A percentile compares a stretch with the other conserved stretches of the same genome.
phyloP scores from a whole-genome alignment of 139 green algal species.

The Chlamydomonas urium region DNA sequence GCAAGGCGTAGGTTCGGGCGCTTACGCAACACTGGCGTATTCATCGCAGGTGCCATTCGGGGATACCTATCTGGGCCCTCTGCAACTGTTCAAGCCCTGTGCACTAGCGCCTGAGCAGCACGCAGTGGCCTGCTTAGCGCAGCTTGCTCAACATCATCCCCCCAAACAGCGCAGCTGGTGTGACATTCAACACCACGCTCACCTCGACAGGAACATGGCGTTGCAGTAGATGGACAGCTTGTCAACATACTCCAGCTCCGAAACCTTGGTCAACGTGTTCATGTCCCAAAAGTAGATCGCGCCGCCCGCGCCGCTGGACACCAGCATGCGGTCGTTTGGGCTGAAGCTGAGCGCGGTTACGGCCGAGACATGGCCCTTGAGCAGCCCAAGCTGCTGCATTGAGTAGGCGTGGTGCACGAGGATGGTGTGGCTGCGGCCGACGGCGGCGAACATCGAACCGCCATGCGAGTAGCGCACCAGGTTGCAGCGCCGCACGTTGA shows the following conservation, averaged over 20 bases:
- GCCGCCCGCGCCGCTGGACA: constrained; percentile 41
- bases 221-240: constrained; percentile 9
- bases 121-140: no score
- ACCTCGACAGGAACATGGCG: neutral
- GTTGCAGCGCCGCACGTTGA: constrained; percentile 41
- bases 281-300: constrained; percentile 28
- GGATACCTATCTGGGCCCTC: no score
- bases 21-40: no score
- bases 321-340: constrained; percentile 39
- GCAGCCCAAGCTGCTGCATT: constrained; percentile 12
- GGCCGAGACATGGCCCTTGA: constrained; percentile 44
- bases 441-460: constrained; percentile 43
- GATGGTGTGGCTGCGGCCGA: constrained; percentile 47
- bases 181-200: no score
- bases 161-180: no score
- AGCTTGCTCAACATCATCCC: no score
- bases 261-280: neutral
- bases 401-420: constrained; percentile 25
- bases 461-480: constrained; percentile 44
- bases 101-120: no score
- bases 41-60: no score
- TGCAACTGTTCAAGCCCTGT: no score
- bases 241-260: constrained; percentile 6
- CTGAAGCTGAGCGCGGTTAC: constrained; percentile 40
- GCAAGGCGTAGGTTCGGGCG: no score